Evolutionary conservation across 139 green algal species (phyloP), one percentile per base, ranked within the genome.

Genomic region (Chlamydomonas asymmetrica): DNA sequence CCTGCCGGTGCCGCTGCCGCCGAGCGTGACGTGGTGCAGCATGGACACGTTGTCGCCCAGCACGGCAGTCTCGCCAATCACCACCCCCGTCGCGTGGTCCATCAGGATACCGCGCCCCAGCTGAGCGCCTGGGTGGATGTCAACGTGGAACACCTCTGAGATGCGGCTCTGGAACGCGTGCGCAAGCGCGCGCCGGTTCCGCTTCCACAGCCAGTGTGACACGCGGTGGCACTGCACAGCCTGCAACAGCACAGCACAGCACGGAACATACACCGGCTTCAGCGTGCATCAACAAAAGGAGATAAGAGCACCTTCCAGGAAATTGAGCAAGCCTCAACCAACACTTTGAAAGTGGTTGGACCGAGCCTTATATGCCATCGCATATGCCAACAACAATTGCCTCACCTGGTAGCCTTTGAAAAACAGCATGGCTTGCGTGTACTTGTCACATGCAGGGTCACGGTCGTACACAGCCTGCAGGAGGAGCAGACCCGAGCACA

Each of bases 361-460:
- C n/a, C n/a, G n/a, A n/a, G n/a, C n/a, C n/a, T n/a, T n/a, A n/a
- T n/a, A n/a, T n/a, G n/a, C n/a, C n/a, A n/a, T n/a, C n/a, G n/a
- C n/a, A n/a, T n/a, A n/a, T n/a, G n/a, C n/a, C n/a, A n/a, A n/a
- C n/a, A n/a, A n/a, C n/a, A n/a, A n/a, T n/a, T n/a, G n/a, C n/a
- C n/a, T n/a, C n/a, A n/a, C n/a, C n/a, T n/a, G n/a, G 74, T 93
- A 98, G 31, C 95, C 94, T 84, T 98, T 98, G 85, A 96, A 98
- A 80, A 94, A 94, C 41, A 99, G 82, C 64, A 99, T 79, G 63
- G 84, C 91, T 78, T 94, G 90, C 13, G 80, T 87, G 71, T 94
- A 97, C 22, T 87, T 88, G 25, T 93, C 87, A 79, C 96, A 99
- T 4, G 96, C 97, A 6, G 96, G 94, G 80, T 98, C 93, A 20